These are phyloP conservation scores for Phialocephala subalpina DNA, from an alignment of 2,329 filamentous ascomycete species.

Conservation along the genomic window DNA sequence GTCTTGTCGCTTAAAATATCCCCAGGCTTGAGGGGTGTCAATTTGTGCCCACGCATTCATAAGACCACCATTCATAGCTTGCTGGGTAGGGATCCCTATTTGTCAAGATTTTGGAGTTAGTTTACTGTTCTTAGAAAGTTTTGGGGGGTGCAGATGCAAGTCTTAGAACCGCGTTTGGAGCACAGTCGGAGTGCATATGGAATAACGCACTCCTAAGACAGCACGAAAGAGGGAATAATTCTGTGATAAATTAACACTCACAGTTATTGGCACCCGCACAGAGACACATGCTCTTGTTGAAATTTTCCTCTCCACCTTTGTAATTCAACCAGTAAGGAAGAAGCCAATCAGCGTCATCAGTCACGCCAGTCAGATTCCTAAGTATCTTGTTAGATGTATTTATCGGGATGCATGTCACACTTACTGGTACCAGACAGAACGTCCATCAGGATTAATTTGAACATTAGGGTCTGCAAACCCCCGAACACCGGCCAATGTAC, in stretches of 20 bases:
- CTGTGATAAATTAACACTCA: no score
- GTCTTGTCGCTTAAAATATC: constrained; percentile 56
- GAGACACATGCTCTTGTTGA: constrained; percentile 59
- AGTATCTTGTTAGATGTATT: background rate
- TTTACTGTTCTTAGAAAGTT: no score
- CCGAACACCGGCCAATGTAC: constrained; percentile 60
- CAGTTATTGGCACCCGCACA: constrained; percentile 58
- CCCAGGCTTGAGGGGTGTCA: constrained; percentile 60
- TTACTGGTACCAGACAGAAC: constrained; percentile 24
- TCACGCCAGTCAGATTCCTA: constrained; percentile 25
- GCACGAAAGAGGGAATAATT: no score
- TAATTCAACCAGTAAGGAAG: constrained; percentile 62
- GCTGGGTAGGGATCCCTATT: constrained; percentile 58
- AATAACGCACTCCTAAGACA: no score
- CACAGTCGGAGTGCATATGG: no score
- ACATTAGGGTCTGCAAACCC: constrained; percentile 63
- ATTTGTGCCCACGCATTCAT: constrained; percentile 60
- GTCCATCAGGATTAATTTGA: constrained; percentile 49
- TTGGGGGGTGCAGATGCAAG: no score
- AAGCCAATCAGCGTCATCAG: constrained; percentile 51
- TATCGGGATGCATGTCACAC: background rate
- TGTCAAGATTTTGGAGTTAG: no score
- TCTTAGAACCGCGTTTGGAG: no score
- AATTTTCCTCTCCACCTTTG: constrained; percentile 54
- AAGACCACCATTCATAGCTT: constrained; percentile 54